phyloP scores from a whole-genome alignment of 441 rosid species.

The Theobroma grandiflorum region DNA sequence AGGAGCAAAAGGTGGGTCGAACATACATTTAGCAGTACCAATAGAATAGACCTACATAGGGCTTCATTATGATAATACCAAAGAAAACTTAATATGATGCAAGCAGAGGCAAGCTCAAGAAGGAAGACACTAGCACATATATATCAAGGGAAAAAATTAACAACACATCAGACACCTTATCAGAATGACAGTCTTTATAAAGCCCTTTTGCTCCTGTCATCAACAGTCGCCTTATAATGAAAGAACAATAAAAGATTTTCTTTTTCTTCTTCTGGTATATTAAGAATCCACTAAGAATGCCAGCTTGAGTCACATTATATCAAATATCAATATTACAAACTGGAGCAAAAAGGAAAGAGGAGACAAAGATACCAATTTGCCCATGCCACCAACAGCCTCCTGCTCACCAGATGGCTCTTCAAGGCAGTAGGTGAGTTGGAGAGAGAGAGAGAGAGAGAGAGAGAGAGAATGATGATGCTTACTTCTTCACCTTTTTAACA shows the following conservation, averaged over 20 bases:
- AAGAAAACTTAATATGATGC: conserved; percentile 10
- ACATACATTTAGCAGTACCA: neutral
- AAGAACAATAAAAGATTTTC: neutral
- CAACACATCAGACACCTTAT: neutral
- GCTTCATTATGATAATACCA: conserved; percentile 27
- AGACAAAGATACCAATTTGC: neutral
- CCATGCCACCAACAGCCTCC: neutral
- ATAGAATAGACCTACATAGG: neutral
- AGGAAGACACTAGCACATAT: neutral
- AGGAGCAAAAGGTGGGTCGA: neutral
- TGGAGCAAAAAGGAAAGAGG: neutral
- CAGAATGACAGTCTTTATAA: neutral
- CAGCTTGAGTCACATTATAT: neutral
- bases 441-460: conserved; percentile 3
- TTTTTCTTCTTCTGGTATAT: neutral
- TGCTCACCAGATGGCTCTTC: neutral
- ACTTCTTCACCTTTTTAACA: neutral
- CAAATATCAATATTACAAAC: neutral
- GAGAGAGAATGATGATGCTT: neutral
- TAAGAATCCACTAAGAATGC: neutral
- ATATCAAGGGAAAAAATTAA: neutral
- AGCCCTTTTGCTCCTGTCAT: neutral
- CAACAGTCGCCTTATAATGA: neutral
- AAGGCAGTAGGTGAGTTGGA: neutral
- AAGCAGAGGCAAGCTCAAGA: neutral